Evolutionary conservation across 306 rosid species (phyloP), one percentile per base, ranked within the genome.

Genomic region (Cucumis melo): DNA sequence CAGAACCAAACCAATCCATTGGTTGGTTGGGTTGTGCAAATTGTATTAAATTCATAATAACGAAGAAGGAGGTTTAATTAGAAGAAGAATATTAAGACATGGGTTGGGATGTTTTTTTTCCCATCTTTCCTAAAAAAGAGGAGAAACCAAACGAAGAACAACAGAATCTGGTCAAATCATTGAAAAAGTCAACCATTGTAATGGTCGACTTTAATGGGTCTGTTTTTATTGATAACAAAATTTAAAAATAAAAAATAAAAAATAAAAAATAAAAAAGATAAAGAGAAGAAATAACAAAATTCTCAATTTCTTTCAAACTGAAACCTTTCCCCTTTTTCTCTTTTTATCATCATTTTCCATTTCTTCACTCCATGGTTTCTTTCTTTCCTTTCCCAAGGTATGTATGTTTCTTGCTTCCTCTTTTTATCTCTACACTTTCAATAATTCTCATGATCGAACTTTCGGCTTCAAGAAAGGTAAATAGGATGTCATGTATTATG

Each of bases 141-240:
- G 58, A 41, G 51, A 46, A 46, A 20, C 53, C 75, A 70, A 21
- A 63, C 1, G 56, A 65, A 38, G 73, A 41, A 66, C 17, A 63
- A 63, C 14, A 34, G 73, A 16, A 4, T 20, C 32, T 10, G 53
- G 54, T 66, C 73, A 66, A 39, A 41, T 10, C 54, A 2, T 46
- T 24, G 75, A 27, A 71, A 71, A 71, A 48, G 75, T 71, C 75
- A 48, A 71, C 75, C 14, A 71, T 71, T 27, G 58, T 29, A 71
- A 41, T 39, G 34, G 53, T 71, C 6, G 56, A 17, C 58, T 24
- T 71, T 65, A 65, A 65, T 71, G 38, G 19, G 75, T 20, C 1
- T 71, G 23, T 48, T 71, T 64, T 14, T 7, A 32, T 42, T 67
- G 3, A 68, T 11, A 46, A 13, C 34, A 44, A 68, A 44, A 44